Evolutionary conservation across 2,329 filamentous ascomycete genomes (phyloP), one percentile per base, ranked within the genome.

Genomic region (Colletotrichum sublineola): DNA sequence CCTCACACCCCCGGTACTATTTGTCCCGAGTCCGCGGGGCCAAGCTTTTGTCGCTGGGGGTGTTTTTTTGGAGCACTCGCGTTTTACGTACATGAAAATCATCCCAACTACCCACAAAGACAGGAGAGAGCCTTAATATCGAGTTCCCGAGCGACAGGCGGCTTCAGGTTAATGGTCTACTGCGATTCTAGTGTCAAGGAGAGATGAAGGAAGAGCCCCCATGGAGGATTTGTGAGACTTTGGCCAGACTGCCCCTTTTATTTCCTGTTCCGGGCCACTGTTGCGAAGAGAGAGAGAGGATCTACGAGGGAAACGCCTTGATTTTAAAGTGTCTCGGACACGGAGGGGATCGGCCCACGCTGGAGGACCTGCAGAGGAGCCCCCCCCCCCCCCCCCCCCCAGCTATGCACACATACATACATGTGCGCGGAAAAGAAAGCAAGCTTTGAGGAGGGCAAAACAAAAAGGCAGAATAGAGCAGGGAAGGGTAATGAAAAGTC

Each of bases 41-140:
- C 69, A 72, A 69, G 60, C 53, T 64, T 69, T 61, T 38, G 24
- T 46, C 18, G 46, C n/a, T 18, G 58, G 38, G 33, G 14, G 6
- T 44, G 7, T 29, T 31, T 0, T 0, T 1, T 12, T 18, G 46
- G 20, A 24, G n/a, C 55, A 11, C 44, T 14, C 11, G 6, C 29
- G 24, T 44, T 44, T 71, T 38, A 62, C 15, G 11, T 55, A 40
- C 20, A 55, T 46, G 29, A 11, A 33, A 33, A 36, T 15, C 15
- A 7, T 36, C 18, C 33, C 50, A 18, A 14, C 29, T 31, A 46
- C 6, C 24, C 36, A 20, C 38, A 31, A 15, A 3, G 2, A 46
- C 0, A 11, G 20, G 18, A 8, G 18, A 11, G 7, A 42, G 2
- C n/a, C 44, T 29, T 24, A 24, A 24, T 12, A 8, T 20, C 55